Evolutionary conservation across 129 eudicot genomes (phyloP).

Genomic region (Solidago caesia): DNA sequence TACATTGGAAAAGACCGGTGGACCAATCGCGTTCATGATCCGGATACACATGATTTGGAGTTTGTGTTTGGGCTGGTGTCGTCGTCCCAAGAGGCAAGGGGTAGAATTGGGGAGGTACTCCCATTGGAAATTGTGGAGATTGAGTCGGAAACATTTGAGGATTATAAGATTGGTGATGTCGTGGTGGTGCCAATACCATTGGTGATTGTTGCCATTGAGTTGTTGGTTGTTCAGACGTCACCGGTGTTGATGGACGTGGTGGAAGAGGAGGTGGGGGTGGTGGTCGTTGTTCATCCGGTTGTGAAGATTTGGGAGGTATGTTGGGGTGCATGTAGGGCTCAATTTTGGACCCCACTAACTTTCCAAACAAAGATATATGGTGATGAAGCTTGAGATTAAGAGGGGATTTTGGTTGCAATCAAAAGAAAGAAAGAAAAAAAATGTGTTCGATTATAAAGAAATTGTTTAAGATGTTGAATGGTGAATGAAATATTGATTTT

Average conservation of each 20-base stretch:
- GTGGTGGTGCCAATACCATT: slow-evolving; percentile 30
- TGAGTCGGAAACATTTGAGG: slow-evolving; percentile 29
- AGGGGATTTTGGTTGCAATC: slow-evolving; percentile 25
- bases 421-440: neutral
- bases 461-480: slow-evolving; percentile 24
- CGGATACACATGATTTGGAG: slow-evolving; percentile 33
- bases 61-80: neutral
- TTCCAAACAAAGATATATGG: slow-evolving; percentile 23
- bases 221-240: slow-evolving; percentile 13
- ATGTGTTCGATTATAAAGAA: too few relatives aligned
- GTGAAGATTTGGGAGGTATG: slow-evolving; percentile 8
- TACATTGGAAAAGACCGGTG: slow-evolving; percentile 51
- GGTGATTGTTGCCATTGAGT: slow-evolving; percentile 15
- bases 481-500: slow-evolving; percentile 8
- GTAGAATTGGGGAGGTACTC: slow-evolving; percentile 24
- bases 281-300: slow-evolving; percentile 22
- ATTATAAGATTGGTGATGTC: slow-evolving; percentile 19
- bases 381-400: slow-evolving; percentile 19
- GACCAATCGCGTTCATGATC: slow-evolving; percentile 53
- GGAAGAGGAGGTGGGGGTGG: slow-evolving; percentile 21
- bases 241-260: slow-evolving; percentile 4
- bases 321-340: slow-evolving; percentile 37
- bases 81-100: slow-evolving; percentile 17
- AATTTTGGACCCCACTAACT: slow-evolving; percentile 21
- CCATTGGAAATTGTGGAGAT: slow-evolving; percentile 14